A percentile compares a stretch with the other conserved stretches of the same genome.
phyloP scores from a whole-genome alignment of 1,284 basidiomycete species.

The Rhizopogon parksii region DNA sequence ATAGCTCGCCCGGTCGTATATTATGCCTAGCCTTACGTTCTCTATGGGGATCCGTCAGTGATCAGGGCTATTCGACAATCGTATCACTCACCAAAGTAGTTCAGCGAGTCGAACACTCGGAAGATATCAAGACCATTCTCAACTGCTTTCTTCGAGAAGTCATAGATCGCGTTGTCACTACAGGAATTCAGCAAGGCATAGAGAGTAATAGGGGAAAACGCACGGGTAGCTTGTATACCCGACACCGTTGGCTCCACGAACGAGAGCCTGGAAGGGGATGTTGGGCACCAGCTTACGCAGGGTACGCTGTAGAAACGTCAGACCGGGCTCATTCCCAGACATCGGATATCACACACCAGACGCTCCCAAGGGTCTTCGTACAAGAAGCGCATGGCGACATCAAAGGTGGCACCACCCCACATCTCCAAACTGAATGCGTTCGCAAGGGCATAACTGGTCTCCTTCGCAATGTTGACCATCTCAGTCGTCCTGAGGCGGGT shows the following conservation, averaged over 20 bases:
- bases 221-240: constrained; percentile 99
- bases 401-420: constrained; percentile 99
- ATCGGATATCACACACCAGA: constrained; percentile 47
- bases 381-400: constrained; percentile 99
- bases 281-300: constrained; percentile 96
- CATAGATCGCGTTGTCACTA: constrained; percentile 98
- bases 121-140: constrained; percentile 99
- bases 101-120: constrained; percentile 98
- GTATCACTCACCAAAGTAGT: constrained; percentile 77
- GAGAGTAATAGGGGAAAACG: constrained; percentile 25
- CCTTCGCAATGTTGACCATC: constrained; percentile 98
- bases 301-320: constrained; percentile 54
- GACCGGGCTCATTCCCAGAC: constrained; percentile 6
- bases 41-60: constrained; percentile 35
- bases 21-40: constrained; percentile 41
- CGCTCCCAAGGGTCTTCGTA: constrained; percentile 99
- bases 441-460: constrained; percentile 90
- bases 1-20: background rate
- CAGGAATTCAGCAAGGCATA: constrained; percentile 9
- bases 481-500: constrained; percentile 96
- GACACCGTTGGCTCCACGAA: constrained; percentile 98
- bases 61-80: background rate
- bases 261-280: constrained; percentile 96
- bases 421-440: constrained; percentile 98
- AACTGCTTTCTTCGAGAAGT: constrained; percentile 97